phyloP scores from a whole-genome alignment of 2,329 filamentous ascomycete species.

The Xylaria digitata region DNA sequence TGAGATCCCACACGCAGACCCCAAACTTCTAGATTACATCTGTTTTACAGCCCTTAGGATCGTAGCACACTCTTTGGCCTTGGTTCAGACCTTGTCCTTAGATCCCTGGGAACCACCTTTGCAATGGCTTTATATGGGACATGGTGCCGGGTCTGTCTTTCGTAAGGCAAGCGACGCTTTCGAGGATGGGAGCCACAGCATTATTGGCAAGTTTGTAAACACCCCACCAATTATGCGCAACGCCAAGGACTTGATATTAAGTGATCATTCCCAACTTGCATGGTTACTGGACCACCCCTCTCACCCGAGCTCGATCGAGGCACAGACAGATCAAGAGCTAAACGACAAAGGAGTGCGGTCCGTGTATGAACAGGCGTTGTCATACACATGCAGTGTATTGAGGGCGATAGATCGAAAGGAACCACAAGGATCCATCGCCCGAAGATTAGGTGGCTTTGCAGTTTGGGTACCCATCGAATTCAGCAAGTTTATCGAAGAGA shows the following conservation, averaged over 20 bases:
- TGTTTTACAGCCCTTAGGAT: constrained; percentile 53
- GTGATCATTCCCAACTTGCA: constrained; percentile 48
- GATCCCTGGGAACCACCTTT: constrained; percentile 54
- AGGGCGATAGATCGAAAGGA: constrained; percentile 48
- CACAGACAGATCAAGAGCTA: constrained; percentile 48
- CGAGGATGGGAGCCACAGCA: constrained; percentile 35
- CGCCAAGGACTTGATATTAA: constrained; percentile 48
- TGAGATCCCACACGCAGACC: constrained; percentile 41
- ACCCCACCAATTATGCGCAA: constrained; percentile 48
- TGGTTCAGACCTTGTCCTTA: constrained; percentile 53
- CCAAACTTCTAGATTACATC: constrained; percentile 50
- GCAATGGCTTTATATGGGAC: constrained; percentile 54
- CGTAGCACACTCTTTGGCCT: constrained; percentile 52
- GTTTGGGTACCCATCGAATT: constrained; percentile 52
- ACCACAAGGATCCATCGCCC: constrained; percentile 47
- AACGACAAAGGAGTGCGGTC: constrained; percentile 45
- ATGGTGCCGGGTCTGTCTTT: constrained; percentile 52
- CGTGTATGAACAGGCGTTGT: constrained; percentile 50
- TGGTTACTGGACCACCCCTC: constrained; percentile 53
- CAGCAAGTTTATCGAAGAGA: constrained; percentile 50
- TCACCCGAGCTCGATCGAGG: constrained; percentile 40
- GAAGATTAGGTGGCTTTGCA: constrained; percentile 53
- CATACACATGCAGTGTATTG: constrained; percentile 52
- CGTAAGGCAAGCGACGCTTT: constrained; percentile 44
- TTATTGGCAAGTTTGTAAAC: constrained; percentile 47